phyloP scores from a whole-genome alignment of 768 basidiomycete genomes.

The Infundibulicybe gibba region DNA sequence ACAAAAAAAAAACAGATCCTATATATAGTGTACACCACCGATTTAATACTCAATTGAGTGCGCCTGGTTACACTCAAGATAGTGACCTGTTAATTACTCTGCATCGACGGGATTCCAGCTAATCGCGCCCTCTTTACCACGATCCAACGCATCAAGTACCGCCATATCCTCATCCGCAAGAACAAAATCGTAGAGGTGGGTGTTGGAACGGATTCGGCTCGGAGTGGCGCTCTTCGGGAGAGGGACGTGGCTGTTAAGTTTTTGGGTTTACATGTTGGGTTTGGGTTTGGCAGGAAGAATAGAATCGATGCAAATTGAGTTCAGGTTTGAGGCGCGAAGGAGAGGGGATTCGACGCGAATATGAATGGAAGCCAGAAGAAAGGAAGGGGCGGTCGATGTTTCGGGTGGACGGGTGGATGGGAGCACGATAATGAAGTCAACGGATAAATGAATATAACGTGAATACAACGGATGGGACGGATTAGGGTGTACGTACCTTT shows the following conservation, averaged over 20 bases:
- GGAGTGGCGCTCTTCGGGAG: conserved; percentile 80
- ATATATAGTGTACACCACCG: too few species aligned
- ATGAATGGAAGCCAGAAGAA: background rate
- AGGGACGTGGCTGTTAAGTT: conserved; percentile 58
- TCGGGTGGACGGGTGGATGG: too few species aligned
- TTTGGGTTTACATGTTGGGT: too few species aligned
- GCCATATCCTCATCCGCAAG: conserved; percentile 63
- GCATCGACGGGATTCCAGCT: conserved; percentile 84
- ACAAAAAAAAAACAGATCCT: too few species aligned
- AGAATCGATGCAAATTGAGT: background rate
- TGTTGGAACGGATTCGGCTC: conserved; percentile 68
- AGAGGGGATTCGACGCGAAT: background rate
- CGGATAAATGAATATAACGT: background rate
- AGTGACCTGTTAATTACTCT: conserved; percentile 19
- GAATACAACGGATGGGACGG: background rate
- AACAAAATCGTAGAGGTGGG: conserved; percentile 73
- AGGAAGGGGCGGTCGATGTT: background rate
- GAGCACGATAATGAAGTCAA: too few species aligned
- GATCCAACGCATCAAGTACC: conserved; percentile 64
- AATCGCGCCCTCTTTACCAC: conserved; percentile 67
- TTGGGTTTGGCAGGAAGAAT: too few species aligned
- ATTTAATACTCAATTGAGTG: too few species aligned
- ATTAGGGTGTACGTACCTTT: conserved; percentile 44
- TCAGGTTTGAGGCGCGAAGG: background rate
- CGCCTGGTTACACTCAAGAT: too few species aligned